A percentile compares a stretch with the other conserved stretches of the same genome.
phyloP scores from a whole-genome alignment of 768 basidiomycete genomes.

The Calocera cornea region DNA sequence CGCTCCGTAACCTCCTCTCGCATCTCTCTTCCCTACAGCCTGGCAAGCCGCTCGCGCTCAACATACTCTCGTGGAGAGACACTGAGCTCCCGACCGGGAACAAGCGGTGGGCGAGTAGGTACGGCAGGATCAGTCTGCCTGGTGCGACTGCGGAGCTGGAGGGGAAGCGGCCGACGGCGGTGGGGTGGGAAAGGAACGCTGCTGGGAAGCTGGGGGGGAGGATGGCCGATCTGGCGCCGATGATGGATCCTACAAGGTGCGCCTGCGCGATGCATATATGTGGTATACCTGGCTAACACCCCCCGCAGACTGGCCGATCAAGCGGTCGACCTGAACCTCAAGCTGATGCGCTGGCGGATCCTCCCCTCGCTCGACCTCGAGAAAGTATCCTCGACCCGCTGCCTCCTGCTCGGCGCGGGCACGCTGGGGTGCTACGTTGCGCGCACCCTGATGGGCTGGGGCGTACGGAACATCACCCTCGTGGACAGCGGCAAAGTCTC shows the following conservation, averaged over 20 bases:
- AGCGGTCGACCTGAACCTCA: constrained; percentile 94
- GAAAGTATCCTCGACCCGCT: constrained; percentile 63
- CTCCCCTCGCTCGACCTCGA: constrained; percentile 80
- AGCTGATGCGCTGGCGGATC: constrained; percentile 96
- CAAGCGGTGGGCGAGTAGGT: constrained; percentile 45
- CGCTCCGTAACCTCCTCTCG: constrained; percentile 78
- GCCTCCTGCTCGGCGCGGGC: constrained; percentile 84
- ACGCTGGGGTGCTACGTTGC: constrained; percentile 96
- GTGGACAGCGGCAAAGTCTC: constrained; percentile 85
- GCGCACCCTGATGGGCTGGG: constrained; percentile 90
- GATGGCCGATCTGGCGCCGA: constrained; percentile 78
- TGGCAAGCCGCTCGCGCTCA: constrained; percentile 28
- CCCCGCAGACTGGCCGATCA: constrained; percentile 69
- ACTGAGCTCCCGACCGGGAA: constrained; percentile 33
- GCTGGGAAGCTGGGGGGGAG: constrained; percentile 78
- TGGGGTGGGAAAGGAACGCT: constrained; percentile 93
- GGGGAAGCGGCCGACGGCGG: constrained; percentile 39
- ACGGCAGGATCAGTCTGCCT: constrained; percentile 35
- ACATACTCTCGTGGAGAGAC: constrained; percentile 69
- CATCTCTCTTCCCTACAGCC: constrained; percentile 57
- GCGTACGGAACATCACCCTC: constrained; percentile 82
- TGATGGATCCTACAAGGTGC: constrained; percentile 86
- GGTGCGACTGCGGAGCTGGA: constrained; percentile 13
- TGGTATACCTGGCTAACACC: neutral
- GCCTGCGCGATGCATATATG: constrained; percentile 8